A percentile compares a stretch with the other conserved stretches of the same genome.
phyloP scores from a whole-genome alignment of 768 basidiomycete genomes.

The Termitomyces sp. region DNA sequence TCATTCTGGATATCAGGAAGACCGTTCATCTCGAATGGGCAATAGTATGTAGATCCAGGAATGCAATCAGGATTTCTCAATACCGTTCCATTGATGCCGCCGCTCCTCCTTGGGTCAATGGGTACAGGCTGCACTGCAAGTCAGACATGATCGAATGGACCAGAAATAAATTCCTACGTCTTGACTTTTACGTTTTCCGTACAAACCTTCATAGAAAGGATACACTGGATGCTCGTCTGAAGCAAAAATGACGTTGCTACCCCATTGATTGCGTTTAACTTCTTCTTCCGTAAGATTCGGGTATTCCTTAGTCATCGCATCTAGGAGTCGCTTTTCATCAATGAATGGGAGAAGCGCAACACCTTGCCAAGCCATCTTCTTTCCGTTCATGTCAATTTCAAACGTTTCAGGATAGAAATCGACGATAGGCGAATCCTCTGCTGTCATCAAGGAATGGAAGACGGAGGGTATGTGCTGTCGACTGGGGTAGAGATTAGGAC shows the following conservation, averaged over 20 bases:
- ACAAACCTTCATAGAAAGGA: slow-evolving; percentile 83
- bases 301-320: slow-evolving; percentile 73
- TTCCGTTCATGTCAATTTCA: slow-evolving; percentile 99
- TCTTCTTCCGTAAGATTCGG: slow-evolving; percentile 78
- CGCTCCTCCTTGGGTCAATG: slow-evolving; percentile 66
- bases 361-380: slow-evolving; percentile 99
- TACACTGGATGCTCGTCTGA: slow-evolving; percentile 84
- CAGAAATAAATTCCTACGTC: slow-evolving; percentile 50
- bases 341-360: slow-evolving; percentile 97
- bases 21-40: slow-evolving; percentile 57
- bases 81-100: slow-evolving; percentile 78
- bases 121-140: slow-evolving; percentile 57
- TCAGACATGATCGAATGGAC: slow-evolving; percentile 4
- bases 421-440: slow-evolving; percentile 85
- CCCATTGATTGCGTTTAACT: slow-evolving; percentile 79
- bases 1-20: slow-evolving; percentile 85
- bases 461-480: slow-evolving; percentile 82
- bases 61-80: slow-evolving; percentile 85
- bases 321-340: slow-evolving; percentile 76
- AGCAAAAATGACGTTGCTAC: slow-evolving; percentile 79
- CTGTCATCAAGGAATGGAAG: slow-evolving; percentile 87
- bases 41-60: slow-evolving; percentile 87
- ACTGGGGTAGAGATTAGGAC: slow-evolving; percentile 36
- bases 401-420: slow-evolving; percentile 95
- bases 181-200: slow-evolving; percentile 81